phyloP scores from a whole-genome alignment of 106 monocot genomes.

The Vanilla planifolia region DNA sequence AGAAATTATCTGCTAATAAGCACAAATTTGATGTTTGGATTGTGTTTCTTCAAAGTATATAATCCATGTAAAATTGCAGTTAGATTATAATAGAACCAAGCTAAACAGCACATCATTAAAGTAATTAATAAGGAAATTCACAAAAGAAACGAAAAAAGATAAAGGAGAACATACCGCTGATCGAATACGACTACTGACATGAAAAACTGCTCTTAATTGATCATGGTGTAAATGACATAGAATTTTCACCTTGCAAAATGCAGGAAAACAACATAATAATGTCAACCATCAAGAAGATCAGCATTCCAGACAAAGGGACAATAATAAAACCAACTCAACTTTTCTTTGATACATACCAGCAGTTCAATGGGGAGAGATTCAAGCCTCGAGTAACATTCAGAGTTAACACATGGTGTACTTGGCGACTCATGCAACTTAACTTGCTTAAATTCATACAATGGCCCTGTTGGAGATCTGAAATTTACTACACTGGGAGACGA shows the following conservation, averaged over 20 bases:
- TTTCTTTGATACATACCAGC: constrained; percentile 63
- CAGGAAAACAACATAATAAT: background rate
- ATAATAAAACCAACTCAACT: background rate
- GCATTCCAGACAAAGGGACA: background rate
- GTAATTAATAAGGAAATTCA: background rate
- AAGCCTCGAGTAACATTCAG: constrained; percentile 48
- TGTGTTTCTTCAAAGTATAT: no score
- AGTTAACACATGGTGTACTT: constrained; percentile 31
- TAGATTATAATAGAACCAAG: no score
- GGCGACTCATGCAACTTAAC: constrained; percentile 48
- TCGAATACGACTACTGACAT: constrained; percentile 73
- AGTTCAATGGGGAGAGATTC: constrained; percentile 87
- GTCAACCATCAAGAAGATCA: background rate
- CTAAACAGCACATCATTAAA: no score
- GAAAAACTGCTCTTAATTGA: constrained; percentile 77
- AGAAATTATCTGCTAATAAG: no score
- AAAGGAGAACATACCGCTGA: constrained; percentile 56
- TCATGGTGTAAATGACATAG: constrained; percentile 91
- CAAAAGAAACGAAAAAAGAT: background rate
- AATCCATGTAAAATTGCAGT: no score
- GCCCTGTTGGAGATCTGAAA: background rate
- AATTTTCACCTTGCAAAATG: constrained; percentile 58
- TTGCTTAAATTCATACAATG: constrained; percentile 15
- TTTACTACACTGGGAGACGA: constrained; percentile 20
- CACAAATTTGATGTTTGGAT: no score